A percentile compares a stretch with the other conserved stretches of the same genome.
Conservation (phyloP, 2,329 filamentous ascomycete species). For the Verticillium nonalfalfae region DNA sequence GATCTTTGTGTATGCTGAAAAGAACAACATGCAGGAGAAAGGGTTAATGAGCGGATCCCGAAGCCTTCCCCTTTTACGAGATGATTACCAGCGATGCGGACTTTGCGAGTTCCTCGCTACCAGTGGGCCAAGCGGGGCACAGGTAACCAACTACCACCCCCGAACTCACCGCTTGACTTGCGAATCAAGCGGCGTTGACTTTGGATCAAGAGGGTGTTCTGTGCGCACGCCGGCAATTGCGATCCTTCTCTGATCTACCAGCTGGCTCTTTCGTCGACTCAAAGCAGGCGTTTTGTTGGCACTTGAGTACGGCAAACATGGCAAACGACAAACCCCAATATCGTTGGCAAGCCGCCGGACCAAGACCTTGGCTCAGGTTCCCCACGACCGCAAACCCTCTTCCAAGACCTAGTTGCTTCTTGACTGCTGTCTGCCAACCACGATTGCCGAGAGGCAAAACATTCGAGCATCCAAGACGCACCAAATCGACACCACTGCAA, state of each 20-base stretch:
- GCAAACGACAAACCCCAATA: background rate
- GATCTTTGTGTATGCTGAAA: background rate
- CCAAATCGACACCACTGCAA: background rate
- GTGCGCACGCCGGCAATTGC: background rate
- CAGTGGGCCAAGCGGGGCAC: background rate
- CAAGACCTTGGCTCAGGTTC: background rate
- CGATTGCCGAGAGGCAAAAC: background rate
- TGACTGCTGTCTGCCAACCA: background rate
- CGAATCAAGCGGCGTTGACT: background rate
- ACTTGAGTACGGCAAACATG: background rate
- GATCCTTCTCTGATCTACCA: background rate
- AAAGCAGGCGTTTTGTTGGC: background rate
- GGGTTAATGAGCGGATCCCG: background rate
- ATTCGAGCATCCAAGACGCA: background rate
- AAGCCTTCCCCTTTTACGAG: background rate
- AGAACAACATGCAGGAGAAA: background rate
- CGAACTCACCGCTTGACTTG: background rate
- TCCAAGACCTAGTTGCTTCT: background rate
- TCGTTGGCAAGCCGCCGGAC: background rate
- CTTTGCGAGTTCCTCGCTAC: too few relatives aligned
- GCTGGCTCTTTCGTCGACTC: background rate
- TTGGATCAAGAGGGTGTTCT: too few relatives aligned
- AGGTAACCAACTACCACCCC: background rate
- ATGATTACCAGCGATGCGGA: background rate
- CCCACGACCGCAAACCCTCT: background rate